phyloP scores from a whole-genome alignment of 2,329 filamentous ascomycete genomes.

The Paramyrothecium sp. region DNA sequence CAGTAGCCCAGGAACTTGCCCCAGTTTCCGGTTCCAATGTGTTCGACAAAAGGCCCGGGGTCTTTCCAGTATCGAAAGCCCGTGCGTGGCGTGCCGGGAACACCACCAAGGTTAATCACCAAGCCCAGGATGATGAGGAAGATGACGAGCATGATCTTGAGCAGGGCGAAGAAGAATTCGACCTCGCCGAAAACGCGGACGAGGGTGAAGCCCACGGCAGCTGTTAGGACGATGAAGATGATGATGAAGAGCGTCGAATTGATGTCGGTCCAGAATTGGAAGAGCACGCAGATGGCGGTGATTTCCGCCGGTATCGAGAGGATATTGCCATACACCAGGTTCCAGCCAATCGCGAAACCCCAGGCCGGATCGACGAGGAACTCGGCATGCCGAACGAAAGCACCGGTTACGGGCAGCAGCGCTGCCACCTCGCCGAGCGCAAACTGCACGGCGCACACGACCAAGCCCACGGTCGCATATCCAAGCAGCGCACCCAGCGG shows the following conservation, averaged over 20 bases:
- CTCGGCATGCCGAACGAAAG: conserved; percentile 59
- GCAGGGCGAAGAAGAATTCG: conserved; percentile 48
- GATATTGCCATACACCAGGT: conserved; percentile 53
- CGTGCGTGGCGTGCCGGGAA: conserved; percentile 54
- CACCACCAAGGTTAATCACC: conserved; percentile 61
- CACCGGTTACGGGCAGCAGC: conserved; percentile 60
- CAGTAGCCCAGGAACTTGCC: conserved; percentile 68
- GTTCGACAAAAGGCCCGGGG: conserved; percentile 66
- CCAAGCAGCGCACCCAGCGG: conserved; percentile 47
- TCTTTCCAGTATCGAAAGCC: conserved; percentile 70
- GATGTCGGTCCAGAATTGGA: conserved; percentile 63
- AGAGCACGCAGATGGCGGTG: conserved; percentile 60
- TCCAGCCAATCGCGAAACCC: conserved; percentile 54
- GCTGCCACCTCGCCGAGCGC: conserved; percentile 61
- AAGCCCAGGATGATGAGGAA: conserved; percentile 61
- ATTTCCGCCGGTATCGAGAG: conserved; percentile 60
- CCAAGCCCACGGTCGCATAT: conserved; percentile 54
- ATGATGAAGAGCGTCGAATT: conserved; percentile 42
- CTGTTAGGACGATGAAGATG: conserved; percentile 48
- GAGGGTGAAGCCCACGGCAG: conserved; percentile 56
- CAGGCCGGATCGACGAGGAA: conserved; percentile 61
- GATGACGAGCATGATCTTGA: conserved; percentile 61
- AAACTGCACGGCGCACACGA: conserved; percentile 54
- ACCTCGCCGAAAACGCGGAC: conserved; percentile 61
- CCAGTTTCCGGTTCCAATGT: conserved; percentile 56